Percentiles rank a stretch among this genome's conserved stretches.
Conservation (phyloP, 495 filamentous ascomycete genomes). For the Penicillium maclennaniae region DNA sequence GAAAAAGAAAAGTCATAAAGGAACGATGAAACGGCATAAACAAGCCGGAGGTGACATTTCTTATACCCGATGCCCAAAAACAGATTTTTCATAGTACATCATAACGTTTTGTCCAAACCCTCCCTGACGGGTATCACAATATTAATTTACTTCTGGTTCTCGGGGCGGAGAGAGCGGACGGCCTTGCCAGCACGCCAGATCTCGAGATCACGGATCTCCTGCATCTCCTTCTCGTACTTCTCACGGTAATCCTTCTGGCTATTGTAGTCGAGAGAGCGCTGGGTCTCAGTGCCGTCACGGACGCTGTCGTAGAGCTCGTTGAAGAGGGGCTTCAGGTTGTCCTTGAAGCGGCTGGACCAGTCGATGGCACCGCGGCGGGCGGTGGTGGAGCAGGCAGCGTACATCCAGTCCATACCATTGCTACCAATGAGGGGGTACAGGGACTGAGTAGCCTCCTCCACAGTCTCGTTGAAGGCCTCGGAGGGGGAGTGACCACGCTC, state of each 20-base stretch:
- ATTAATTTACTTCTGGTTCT: slow-evolving; percentile 78
- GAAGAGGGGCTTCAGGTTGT: slow-evolving; percentile 95
- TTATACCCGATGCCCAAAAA: slow-evolving; percentile 27
- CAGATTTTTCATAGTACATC: slow-evolving; percentile 41
- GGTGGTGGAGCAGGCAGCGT: slow-evolving; percentile 97
- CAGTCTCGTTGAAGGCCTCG: slow-evolving; percentile 99
- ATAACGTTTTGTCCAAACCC: slow-evolving; percentile 37
- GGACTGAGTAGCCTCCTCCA: slow-evolving; percentile 97
- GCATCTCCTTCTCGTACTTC: slow-evolving; percentile 93
- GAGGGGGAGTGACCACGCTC: slow-evolving; percentile 95
- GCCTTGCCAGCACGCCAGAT: slow-evolving; percentile 99
- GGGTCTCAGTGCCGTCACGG: slow-evolving; percentile 82
- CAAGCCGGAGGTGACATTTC: slow-evolving; percentile 20
- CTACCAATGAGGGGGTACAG: slow-evolving; percentile 94
- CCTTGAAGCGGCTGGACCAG: slow-evolving; percentile 94
- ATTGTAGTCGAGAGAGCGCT: slow-evolving; percentile 93
- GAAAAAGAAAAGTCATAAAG: neutral
- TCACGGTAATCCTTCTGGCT: slow-evolving; percentile 88
- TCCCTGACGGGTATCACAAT: slow-evolving; percentile 26
- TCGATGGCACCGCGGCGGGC: slow-evolving; percentile 97
- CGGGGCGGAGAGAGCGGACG: slow-evolving; percentile 80
- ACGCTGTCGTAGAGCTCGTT: slow-evolving; percentile 93
- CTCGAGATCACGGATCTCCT: slow-evolving; percentile 93
- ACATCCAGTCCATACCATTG: slow-evolving; percentile 99
- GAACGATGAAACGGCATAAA: neutral